A percentile compares a stretch with the other conserved stretches of the same genome.
Conservation (phyloP, 208 protist species). For the Trypanosoma brucei region DNA sequence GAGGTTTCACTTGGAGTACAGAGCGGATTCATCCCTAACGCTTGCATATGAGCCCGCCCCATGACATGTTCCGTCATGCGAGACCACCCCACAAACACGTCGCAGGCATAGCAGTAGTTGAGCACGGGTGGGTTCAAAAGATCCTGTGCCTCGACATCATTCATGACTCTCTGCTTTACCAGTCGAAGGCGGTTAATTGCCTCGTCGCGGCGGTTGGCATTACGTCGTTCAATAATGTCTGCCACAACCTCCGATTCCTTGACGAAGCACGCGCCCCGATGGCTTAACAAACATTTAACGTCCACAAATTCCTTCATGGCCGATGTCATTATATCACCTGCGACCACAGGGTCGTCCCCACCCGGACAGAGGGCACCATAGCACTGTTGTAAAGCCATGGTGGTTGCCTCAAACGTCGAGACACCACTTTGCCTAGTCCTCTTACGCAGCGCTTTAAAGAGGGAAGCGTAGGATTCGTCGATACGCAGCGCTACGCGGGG, state of each 20-base stretch:
- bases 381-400: slow-evolving; percentile 74
- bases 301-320: slow-evolving; percentile 80
- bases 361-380: slow-evolving; percentile 21
- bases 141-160: slow-evolving; percentile 20
- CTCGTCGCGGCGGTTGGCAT: slow-evolving; percentile 32
- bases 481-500: slow-evolving; percentile 59
- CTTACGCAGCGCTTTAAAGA: slow-evolving; percentile 70
- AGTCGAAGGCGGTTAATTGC: slow-evolving; percentile 25
- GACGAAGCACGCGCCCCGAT: slow-evolving; percentile 42
- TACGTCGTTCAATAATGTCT: slow-evolving; percentile 35
- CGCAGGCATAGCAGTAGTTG: slow-evolving; percentile 84
- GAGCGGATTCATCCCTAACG: slow-evolving; percentile 26
- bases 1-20: slow-evolving; percentile 34
- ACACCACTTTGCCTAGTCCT: slow-evolving; percentile 64
- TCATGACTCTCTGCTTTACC: slow-evolving; percentile 21
- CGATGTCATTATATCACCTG: slow-evolving; percentile 3
- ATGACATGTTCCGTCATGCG: slow-evolving; percentile 71
- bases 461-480: slow-evolving; percentile 40
- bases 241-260: slow-evolving; percentile 23
- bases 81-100: slow-evolving; percentile 64
- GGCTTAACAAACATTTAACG: slow-evolving; percentile 65
- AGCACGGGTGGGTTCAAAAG: slow-evolving; percentile 59
- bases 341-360: slow-evolving; percentile 20
- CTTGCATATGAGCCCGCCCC: slow-evolving; percentile 38
- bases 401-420: slow-evolving; percentile 76